These are phyloP conservation scores for Neofusicoccum sp. DNA, from an alignment of 2,329 filamentous ascomycete species.

Conservation along the genomic window DNA sequence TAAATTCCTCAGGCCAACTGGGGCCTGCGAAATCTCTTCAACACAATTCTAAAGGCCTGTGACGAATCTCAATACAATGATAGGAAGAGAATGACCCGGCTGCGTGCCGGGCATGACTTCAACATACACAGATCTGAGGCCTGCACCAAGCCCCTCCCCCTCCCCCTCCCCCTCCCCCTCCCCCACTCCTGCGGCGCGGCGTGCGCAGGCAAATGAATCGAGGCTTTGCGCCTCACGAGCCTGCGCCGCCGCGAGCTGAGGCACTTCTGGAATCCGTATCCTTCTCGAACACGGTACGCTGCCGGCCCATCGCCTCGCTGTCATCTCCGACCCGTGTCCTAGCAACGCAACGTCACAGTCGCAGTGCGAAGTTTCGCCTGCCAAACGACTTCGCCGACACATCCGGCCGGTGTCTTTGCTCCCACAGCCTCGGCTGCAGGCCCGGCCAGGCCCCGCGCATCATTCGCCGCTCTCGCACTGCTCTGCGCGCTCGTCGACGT, in stretches of 20 bases:
- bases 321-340: conserved; percentile 16
- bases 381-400: conserved; percentile 5
- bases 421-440: not conserved
- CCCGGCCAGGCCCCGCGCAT: conserved; percentile 9
- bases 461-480: not conserved
- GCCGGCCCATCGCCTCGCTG: conserved; percentile 10
- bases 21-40: conserved; percentile 20
- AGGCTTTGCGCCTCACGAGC: conserved; percentile 4
- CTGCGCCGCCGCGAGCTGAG: not conserved
- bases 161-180: conserved; percentile 3
- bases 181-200: conserved; percentile 10
- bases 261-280: conserved; percentile 13
- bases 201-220: conserved; percentile 3
- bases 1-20: conserved; percentile 17
- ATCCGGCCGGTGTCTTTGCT: not conserved
- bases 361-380: conserved; percentile 6
- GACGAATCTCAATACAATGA: conserved; percentile 36
- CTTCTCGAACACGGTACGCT: conserved; percentile 11
- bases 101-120: conserved; percentile 33
- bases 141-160: conserved; percentile 9
- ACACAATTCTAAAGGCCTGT: conserved; percentile 30
- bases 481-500: not conserved
- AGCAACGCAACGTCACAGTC: conserved; percentile 6
- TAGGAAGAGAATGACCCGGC: conserved; percentile 43
- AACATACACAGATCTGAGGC: conserved; percentile 36